Percentiles rank a stretch among this genome's conserved stretches.
Evolutionary conservation across 2,329 filamentous ascomycete genomes (phyloP).

Genomic region (Pestalotiopsis sp.): DNA sequence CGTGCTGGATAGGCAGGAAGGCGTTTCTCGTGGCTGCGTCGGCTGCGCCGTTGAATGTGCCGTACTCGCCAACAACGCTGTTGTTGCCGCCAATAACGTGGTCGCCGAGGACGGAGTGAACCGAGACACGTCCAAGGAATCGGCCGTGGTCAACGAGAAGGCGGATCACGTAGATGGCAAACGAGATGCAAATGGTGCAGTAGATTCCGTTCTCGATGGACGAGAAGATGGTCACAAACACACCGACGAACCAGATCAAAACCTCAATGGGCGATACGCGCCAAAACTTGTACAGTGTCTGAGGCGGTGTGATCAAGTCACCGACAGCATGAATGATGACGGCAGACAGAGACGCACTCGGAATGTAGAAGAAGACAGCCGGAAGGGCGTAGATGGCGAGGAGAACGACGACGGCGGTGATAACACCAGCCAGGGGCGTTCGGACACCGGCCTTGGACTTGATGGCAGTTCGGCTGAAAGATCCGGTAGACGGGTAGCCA

Average conservation of each 20-base stretch:
- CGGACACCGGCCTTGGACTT: constrained; percentile 96
- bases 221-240: constrained; percentile 85
- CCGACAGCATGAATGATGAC: constrained; percentile 97
- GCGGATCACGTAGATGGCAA: constrained; percentile 79
- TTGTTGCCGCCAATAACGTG: constrained; percentile 68
- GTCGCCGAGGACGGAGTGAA: constrained; percentile 83
- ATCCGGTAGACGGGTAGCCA: constrained; percentile 90
- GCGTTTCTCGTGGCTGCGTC: constrained; percentile 63
- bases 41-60: constrained; percentile 50
- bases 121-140: constrained; percentile 81
- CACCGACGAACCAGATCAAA: constrained; percentile 89
- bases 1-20: constrained; percentile 84
- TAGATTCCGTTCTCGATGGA: constrained; percentile 94
- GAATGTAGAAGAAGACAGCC: constrained; percentile 92
- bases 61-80: constrained; percentile 55
- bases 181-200: constrained; percentile 76
- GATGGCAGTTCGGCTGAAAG: constrained; percentile 94
- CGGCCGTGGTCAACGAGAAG: constrained; percentile 80
- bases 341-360: constrained; percentile 76
- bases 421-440: constrained; percentile 86
- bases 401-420: constrained; percentile 84
- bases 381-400: constrained; percentile 89
- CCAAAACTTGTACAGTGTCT: constrained; percentile 96
- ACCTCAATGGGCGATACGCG: constrained; percentile 88
- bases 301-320: constrained; percentile 88